Evolutionary conservation across 2,329 filamentous ascomycete species (phyloP), one percentile per base, ranked within the genome.

Genomic region (Talaromyces islandicus): DNA sequence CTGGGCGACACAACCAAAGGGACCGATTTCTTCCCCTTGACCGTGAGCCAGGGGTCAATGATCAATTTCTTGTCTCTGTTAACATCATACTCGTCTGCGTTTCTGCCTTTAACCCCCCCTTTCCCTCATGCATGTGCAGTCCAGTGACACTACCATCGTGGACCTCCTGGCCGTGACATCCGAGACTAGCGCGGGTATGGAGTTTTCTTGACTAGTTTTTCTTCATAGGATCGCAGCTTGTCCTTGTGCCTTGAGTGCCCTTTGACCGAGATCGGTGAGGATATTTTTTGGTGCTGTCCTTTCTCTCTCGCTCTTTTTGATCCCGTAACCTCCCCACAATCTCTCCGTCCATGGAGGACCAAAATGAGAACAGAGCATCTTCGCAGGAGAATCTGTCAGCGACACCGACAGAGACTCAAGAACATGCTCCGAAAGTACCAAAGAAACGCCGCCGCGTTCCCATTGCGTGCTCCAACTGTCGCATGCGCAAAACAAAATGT

Each of bases 401-500:
- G 17, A 61, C 38, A 32, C 43, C 55, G 9, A 50, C 29, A 35
- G 30, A 41, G 19, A 51, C 53, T 2, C 52, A 41, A 35, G 56
- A 55, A 12, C 52, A 53, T 17, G 52, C 53, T 19, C 57, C 56
- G 43, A 62, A 62, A 35, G 41, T 35, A 27, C 52, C 57, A 11
- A 56, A 55, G 41, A 53, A 56, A 25, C 56, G 60, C 19, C 60
- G 60, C 38, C 60, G 60, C 25, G 60, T 62, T 35, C 60, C 60
- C 32, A 62, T 62, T 25, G 60, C 60, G 25, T 62, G 60, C 29
- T 56, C 57, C 21, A 59, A 38, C 38, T 62, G 60, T 29, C 60
- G 60, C 32, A 43, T 62, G 56, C 60, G 60, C 56, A 62, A 62
- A 27, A 62, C 60, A 3, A 62, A 62, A 62, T 62, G 60, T 52